Evolutionary conservation across 2,329 filamentous ascomycete species (phyloP), one percentile per base, ranked within the genome.

Genomic region (Grosmannia huntii): DNA sequence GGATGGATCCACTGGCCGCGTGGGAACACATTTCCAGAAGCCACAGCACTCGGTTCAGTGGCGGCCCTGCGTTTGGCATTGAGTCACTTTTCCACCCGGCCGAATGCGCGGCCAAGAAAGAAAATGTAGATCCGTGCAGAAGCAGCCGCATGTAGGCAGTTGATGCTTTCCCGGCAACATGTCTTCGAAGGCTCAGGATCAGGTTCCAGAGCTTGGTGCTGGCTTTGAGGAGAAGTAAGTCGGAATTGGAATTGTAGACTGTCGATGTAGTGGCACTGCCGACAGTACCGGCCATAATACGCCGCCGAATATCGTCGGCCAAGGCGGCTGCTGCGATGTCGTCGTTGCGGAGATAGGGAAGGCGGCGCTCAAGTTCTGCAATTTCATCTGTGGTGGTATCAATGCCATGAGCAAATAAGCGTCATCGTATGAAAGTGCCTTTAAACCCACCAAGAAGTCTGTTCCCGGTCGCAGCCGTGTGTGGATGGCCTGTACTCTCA

Each of bases 21-120:
- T 59, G 55, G 0, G 61, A 9, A 1, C 57, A 57, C 46, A 62
- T 53, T 5, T 33, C 46, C 6, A 59, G 4, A 1, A 62, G 57
- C 19, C 61, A 58, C 7, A 60, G 9, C 19, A 56, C 19, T 14
- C 49, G 53, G 0, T 41, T 19, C 21, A 5, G 9, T 2, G 11
- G 41, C 3, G 28, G 23, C 2, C 31, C 38, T 2, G 25, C 49
- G 2, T 5, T 19, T 4, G 21, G 1, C 7, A 19, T 12, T 2
- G 57, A 14, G n/a, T 54, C n/a, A 9, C 14, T 9, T 10, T 14
- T 12, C 57, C 57, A 54, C 3, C 11, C 16, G 25, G 48, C 33
- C 1, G 44, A n/a, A 11, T 86, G 82, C 16, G 95, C 73, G 58
- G 92, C 69, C 16, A 85, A 71, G 65, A 89, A 90, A 0, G 87